A percentile compares a stretch with the other conserved stretches of the same genome.
Conservation (phyloP, 768 basidiomycete species). For the Serendipita indica region DNA sequence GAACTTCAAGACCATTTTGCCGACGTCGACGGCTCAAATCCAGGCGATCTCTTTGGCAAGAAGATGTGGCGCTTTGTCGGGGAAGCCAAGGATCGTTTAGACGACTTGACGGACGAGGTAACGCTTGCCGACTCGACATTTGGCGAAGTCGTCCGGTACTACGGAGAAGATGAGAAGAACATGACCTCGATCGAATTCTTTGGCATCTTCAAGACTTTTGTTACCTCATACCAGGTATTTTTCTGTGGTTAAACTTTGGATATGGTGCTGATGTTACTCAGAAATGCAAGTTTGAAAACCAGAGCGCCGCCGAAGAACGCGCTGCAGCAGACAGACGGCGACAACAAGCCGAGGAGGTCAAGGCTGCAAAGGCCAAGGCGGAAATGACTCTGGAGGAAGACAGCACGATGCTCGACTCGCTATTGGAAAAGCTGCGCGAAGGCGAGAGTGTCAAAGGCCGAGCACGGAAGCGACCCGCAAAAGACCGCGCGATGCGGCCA, state of each 20-base stretch:
- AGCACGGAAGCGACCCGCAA: slow-evolving; percentile 10
- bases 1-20: slow-evolving; percentile 71
- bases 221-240: slow-evolving; percentile 76
- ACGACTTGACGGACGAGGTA: slow-evolving; percentile 76
- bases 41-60: slow-evolving; percentile 61
- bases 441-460: slow-evolving; percentile 39
- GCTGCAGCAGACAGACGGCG: slow-evolving; percentile 52
- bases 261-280: slow-evolving; percentile 20
- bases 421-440: slow-evolving; percentile 56
- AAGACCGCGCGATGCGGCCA: slow-evolving; percentile 7
- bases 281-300: slow-evolving; percentile 83
- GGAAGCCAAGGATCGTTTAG: slow-evolving; percentile 57
- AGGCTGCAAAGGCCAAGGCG: slow-evolving; percentile 34
- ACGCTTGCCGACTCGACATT: slow-evolving; percentile 74
- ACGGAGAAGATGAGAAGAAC: slow-evolving; percentile 83
- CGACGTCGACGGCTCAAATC: slow-evolving; percentile 36
- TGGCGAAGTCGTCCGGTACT: slow-evolving; percentile 74
- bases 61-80: slow-evolving; percentile 88
- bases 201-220: slow-evolving; percentile 92
- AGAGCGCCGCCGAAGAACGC: slow-evolving; percentile 55
- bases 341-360: slow-evolving; percentile 49
- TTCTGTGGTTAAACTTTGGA: background rate
- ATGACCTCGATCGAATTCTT: slow-evolving; percentile 87
- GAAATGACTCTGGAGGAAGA: slow-evolving; percentile 26
- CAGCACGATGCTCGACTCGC: slow-evolving; percentile 43